Percentiles rank a stretch among this genome's conserved stretches.
Conservation (phyloP, 2,329 filamentous ascomycete genomes). For the Gaeumannomyces sp. region DNA sequence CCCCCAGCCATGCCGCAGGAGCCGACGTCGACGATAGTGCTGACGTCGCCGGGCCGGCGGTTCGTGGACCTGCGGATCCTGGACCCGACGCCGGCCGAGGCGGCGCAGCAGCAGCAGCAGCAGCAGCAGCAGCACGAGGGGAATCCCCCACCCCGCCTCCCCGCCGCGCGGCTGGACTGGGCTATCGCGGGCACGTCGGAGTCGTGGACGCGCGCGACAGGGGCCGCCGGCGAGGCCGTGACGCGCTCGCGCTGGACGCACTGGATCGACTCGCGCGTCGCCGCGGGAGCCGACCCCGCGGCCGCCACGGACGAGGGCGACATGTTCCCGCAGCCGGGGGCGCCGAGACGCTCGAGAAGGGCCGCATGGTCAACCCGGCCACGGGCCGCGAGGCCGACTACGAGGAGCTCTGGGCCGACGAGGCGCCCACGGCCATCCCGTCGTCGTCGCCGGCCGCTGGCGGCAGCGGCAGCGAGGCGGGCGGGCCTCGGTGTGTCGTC, state of each 20-base stretch:
- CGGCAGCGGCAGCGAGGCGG: slow-evolving; percentile 8
- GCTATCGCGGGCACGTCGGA: slow-evolving; percentile 54
- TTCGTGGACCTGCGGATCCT: slow-evolving; percentile 59
- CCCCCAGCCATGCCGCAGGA: slow-evolving; percentile 45
- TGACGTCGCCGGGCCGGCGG: slow-evolving; percentile 49
- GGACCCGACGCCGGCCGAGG: slow-evolving; percentile 11
- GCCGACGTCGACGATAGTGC: slow-evolving; percentile 57
- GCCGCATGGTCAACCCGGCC: slow-evolving; percentile 52
- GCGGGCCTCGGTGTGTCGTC: slow-evolving; percentile 28
- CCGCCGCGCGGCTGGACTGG: slow-evolving; percentile 49
- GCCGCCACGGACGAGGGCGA: slow-evolving; percentile 48
- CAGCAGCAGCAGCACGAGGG: slow-evolving; percentile 6
- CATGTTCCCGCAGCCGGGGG: slow-evolving; percentile 39
- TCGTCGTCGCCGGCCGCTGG: background rate
- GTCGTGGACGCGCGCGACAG: slow-evolving; percentile 22
- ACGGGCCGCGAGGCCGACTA: slow-evolving; percentile 48
- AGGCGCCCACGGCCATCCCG: slow-evolving; percentile 24
- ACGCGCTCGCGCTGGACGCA: slow-evolving; percentile 46
- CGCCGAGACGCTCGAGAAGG: slow-evolving; percentile 45
- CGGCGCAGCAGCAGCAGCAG: slow-evolving; percentile 3
- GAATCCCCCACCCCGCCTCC: background rate
- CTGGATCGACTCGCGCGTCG: slow-evolving; percentile 50
- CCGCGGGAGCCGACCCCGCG: slow-evolving; percentile 20
- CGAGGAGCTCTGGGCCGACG: slow-evolving; percentile 57
- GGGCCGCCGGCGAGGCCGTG: slow-evolving; percentile 22